Conservation (phyloP, 257 asterid genomes). For the Catharanthus roseus region DNA sequence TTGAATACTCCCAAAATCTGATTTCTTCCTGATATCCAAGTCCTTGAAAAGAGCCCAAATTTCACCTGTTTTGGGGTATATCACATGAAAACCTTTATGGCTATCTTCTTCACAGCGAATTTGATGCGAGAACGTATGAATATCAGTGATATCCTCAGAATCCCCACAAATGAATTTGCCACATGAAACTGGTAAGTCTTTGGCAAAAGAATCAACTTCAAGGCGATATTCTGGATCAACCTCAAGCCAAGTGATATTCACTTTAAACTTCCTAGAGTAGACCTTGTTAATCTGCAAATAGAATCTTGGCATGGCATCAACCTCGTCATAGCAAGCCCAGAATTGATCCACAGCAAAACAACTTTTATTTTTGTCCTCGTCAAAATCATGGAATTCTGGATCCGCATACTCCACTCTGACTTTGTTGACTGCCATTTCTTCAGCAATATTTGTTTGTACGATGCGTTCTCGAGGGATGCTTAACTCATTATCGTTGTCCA, state of each 20-base stretch:
- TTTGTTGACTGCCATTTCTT: background rate
- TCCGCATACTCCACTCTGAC: conserved; percentile 17
- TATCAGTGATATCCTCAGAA: conserved; percentile 15
- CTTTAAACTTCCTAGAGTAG: conserved; percentile 32
- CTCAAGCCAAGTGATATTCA: conserved; percentile 54
- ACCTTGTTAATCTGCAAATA: conserved; percentile 47
- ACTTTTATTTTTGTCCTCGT: conserved; percentile 28
- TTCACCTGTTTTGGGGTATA: conserved; percentile 10
- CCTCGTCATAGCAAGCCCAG: conserved; percentile 61
- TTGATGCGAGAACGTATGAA: conserved; percentile 41
- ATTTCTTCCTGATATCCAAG: background rate
- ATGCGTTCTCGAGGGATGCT: background rate
- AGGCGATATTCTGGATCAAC: conserved; percentile 34
- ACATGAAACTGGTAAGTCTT: conserved; percentile 52
- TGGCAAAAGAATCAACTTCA: conserved; percentile 31
- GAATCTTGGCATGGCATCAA: conserved; percentile 63
- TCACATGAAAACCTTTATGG: conserved; percentile 20
- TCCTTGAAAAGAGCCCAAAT: conserved; percentile 15
- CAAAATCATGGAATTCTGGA: conserved; percentile 57
- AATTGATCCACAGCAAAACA: conserved; percentile 35
- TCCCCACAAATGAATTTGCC: conserved; percentile 50
- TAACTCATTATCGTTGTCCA: background rate
- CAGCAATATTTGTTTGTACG: background rate
- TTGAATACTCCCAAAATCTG: background rate
- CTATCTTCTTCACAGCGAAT: conserved; percentile 20